Evolutionary conservation across 2,329 filamentous ascomycete species (phyloP), one percentile per base, ranked within the genome.

Genomic region (Fusarium ramigenum): DNA sequence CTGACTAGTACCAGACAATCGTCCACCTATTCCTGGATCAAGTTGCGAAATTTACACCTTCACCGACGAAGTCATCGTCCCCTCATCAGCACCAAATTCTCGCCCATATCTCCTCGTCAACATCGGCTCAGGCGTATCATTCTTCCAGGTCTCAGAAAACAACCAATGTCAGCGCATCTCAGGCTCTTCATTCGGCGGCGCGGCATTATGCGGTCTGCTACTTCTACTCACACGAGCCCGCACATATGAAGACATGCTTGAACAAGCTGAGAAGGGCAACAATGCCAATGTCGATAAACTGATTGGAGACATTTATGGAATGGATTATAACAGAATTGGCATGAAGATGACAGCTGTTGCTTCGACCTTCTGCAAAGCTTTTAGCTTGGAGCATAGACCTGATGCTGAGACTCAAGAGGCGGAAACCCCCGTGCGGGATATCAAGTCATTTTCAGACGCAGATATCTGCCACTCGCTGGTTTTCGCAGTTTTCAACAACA

Each of bases 51-150:
- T 99, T 58, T 99, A 98, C 79, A 97, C 94, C 25, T 98, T 98
- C 83, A 94, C 92, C 79, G 96, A 97, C 80, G 89, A 90, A 40
- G 91, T 96, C 76, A 94, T 95, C 8, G 97, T 98, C 91, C 90
- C 93, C 78, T 98, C 97, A 80, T 90, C 92, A 74, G 89, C 92
- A 64, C 91, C 94, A 4, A 86, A 90, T 14, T 94, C 97, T 67
- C 98, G 98, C 81, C 96, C 96, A 2, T 99, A 99, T 80, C 90
- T 99, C 34, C 90, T 99, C 30, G 96, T 99, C 77, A 99, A 99
- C 83, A 98, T 99, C 75, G 96, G 96, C 43, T 98, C 95, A 16
- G 96, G 96, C 57, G 96, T 99, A 7, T 96, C 93, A 44, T 97
- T 99, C 89, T 92, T 99, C 82, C 98, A 98, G 81, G 96, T 99